phyloP scores from a whole-genome alignment of 345 rosid species.

The Dipteronia sinensis region DNA sequence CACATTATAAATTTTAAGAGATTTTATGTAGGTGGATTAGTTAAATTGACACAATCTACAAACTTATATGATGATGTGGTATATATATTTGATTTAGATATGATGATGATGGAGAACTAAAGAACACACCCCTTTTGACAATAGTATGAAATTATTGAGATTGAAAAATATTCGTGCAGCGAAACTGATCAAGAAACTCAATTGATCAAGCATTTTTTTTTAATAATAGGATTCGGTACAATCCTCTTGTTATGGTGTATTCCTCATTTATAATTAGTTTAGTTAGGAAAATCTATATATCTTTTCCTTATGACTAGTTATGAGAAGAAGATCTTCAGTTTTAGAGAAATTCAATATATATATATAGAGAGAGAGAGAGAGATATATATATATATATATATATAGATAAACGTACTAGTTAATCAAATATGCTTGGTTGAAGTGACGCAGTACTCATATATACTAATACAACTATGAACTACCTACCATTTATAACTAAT shows the following conservation, averaged over 20 bases:
- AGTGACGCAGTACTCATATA: neutral
- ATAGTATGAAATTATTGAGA: neutral
- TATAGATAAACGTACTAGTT: neutral
- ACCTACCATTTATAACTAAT: neutral
- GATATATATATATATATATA: neutral
- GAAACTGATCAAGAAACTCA: neutral
- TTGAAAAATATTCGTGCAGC: neutral
- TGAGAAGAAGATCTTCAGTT: conserved; percentile 9
- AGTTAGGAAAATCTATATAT: neutral
- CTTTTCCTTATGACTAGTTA: neutral
- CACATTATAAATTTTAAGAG: no score
- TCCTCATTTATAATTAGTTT: neutral
- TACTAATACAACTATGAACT: neutral
- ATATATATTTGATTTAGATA: neutral
- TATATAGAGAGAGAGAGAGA: no score
- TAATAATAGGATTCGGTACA: neutral
- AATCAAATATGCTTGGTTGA: neutral
- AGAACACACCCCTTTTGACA: neutral
- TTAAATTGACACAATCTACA: neutral
- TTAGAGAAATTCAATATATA: neutral
- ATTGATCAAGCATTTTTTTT: neutral
- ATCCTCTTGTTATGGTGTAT: neutral
- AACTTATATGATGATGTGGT: neutral
- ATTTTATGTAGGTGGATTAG: neutral
- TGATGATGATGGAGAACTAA: neutral